A percentile compares a stretch with the other conserved stretches of the same genome.
These are phyloP conservation scores for Chenopodium formosanum DNA, from an alignment of 148 eudicot genomes.

Conservation along the genomic window DNA sequence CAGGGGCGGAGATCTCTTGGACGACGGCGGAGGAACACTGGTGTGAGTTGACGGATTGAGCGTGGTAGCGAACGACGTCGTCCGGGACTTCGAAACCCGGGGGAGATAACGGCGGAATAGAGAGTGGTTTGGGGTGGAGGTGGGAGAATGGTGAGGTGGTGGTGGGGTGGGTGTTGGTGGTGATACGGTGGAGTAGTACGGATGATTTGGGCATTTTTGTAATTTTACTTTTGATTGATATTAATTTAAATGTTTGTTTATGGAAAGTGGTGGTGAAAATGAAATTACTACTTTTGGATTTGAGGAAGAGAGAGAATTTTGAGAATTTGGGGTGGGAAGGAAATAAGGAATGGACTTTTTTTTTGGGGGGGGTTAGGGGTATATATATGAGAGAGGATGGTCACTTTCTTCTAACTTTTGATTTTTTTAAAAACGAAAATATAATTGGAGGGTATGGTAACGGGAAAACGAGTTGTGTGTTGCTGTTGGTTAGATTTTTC, in stretches of 20 bases:
- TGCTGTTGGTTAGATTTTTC: not conserved
- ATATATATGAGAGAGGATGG: slow-evolving; percentile 15
- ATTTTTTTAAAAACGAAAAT: not conserved
- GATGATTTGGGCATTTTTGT: slow-evolving; percentile 24
- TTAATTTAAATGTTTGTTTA: not conserved
- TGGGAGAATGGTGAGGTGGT: slow-evolving; percentile 9
- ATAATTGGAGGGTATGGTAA: too few species aligned
- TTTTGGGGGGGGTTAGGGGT: not conserved
- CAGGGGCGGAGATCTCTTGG: slow-evolving; percentile 56
- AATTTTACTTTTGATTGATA: too few species aligned
- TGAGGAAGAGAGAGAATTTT: not conserved
- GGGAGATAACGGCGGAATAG: not conserved
- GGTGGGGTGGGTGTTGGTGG: slow-evolving; percentile 20
- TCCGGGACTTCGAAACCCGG: slow-evolving; percentile 39
- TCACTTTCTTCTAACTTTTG: slow-evolving; percentile 13
- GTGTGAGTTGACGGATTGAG: slow-evolving; percentile 46
- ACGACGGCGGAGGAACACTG: slow-evolving; percentile 74
- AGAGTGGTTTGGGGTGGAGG: slow-evolving; percentile 1
- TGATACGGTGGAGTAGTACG: slow-evolving; percentile 27
- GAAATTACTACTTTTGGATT: not conserved
- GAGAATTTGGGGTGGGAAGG: not conserved
- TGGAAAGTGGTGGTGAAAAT: not conserved
- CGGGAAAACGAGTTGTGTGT: not conserved
- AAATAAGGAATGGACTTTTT: not conserved
- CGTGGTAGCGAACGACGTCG: slow-evolving; percentile 49